phyloP scores from a whole-genome alignment of 768 basidiomycete genomes.

The Tricholoma terreum region DNA sequence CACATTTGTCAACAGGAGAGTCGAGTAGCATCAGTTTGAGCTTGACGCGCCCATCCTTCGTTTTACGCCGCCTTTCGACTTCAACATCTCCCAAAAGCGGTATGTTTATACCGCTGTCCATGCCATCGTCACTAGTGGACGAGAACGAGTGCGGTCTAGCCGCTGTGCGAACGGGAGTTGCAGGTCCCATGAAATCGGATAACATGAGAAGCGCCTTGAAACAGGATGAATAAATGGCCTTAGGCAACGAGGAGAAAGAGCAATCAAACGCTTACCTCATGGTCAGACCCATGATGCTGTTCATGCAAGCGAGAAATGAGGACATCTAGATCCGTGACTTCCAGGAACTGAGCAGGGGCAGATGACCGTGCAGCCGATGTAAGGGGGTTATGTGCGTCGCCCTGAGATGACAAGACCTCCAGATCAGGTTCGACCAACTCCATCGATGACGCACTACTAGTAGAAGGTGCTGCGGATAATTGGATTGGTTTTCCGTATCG shows the following conservation, averaged over 20 bases:
- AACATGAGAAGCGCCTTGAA: conserved; percentile 58
- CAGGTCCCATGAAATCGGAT: conserved; percentile 61
- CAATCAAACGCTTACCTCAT: conserved; percentile 52
- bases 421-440: conserved; percentile 16
- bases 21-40: conserved; percentile 66
- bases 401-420: conserved; percentile 4
- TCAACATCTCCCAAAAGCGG: conserved; percentile 46
- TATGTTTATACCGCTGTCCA: conserved; percentile 21
- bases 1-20: conserved; percentile 63
- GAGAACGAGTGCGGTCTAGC: conserved; percentile 5
- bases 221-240: conserved; percentile 11
- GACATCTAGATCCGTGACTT: conserved; percentile 62
- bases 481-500: background rate
- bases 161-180: conserved; percentile 21
- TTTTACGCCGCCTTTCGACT: conserved; percentile 55
- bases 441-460: conserved; percentile 14
- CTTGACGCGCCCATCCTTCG: conserved; percentile 66
- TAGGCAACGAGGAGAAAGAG: conserved; percentile 14
- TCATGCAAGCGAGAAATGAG: conserved; percentile 56
- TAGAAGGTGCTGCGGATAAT: conserved; percentile 6
- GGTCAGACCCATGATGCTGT: conserved; percentile 48
- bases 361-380: conserved; percentile 9
- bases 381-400: conserved; percentile 7
- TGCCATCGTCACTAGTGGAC: background rate
- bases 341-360: conserved; percentile 21